A percentile compares a stretch with the other conserved stretches of the same genome.
Conservation (phyloP, 2,329 filamentous ascomycete species). For the Epichloe gansuensis region DNA sequence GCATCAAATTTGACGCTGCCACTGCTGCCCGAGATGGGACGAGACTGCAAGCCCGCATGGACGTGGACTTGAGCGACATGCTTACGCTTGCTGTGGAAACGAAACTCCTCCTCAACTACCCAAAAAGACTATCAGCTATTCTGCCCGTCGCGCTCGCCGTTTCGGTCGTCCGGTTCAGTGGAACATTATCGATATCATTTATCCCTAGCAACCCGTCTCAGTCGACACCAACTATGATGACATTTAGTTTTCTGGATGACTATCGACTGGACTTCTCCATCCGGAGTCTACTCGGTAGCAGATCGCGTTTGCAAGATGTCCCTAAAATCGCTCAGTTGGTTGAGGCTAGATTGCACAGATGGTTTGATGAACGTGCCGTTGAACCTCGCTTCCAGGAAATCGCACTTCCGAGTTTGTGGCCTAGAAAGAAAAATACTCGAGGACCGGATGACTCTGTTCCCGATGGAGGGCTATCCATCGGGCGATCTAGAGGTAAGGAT, state of each 20-base stretch:
- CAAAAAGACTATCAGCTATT: slow-evolving; percentile 76
- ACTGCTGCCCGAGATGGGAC: slow-evolving; percentile 51
- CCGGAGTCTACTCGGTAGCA: slow-evolving; percentile 64
- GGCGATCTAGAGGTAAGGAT: slow-evolving; percentile 42
- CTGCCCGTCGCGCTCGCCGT: slow-evolving; percentile 86
- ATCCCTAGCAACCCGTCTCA: slow-evolving; percentile 62
- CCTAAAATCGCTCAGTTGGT: slow-evolving; percentile 81
- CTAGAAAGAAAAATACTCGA: slow-evolving; percentile 69
- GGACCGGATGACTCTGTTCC: slow-evolving; percentile 51
- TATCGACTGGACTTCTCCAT: slow-evolving; percentile 77
- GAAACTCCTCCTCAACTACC: slow-evolving; percentile 87
- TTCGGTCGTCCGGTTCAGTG: slow-evolving; percentile 86
- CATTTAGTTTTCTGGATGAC: slow-evolving; percentile 87
- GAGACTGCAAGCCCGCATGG: slow-evolving; percentile 85
- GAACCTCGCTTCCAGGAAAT: slow-evolving; percentile 83
- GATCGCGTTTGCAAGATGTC: slow-evolving; percentile 72
- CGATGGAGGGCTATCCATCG: slow-evolving; percentile 34
- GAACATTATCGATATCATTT: slow-evolving; percentile 86
- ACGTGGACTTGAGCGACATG: slow-evolving; percentile 92
- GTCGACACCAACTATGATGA: slow-evolving; percentile 72
- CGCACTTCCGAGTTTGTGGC: slow-evolving; percentile 71
- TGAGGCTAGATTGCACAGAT: slow-evolving; percentile 66
- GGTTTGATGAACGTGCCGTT: slow-evolving; percentile 80
- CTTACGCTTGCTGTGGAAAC: slow-evolving; percentile 93
- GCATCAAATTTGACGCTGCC: slow-evolving; percentile 38